Evolutionary conservation across 2,329 filamentous ascomycete species (phyloP), one percentile per base, ranked within the genome.

Genomic region (Colletotrichum cereale): DNA sequence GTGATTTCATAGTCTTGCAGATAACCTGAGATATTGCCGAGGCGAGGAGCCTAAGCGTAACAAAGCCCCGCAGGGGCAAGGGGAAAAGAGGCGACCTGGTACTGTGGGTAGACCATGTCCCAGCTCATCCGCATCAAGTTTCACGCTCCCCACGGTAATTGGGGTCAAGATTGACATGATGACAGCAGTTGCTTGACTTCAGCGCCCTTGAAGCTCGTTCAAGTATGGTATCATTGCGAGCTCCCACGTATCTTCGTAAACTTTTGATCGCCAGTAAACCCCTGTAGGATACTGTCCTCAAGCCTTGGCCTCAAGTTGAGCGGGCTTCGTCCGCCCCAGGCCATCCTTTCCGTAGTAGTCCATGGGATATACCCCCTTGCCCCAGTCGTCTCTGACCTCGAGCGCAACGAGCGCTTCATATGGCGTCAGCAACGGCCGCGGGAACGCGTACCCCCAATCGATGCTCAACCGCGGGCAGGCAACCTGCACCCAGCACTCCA

Each of bases 401-500:
- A 99, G 83, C n/a, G 94, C 93, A 42, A 99, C 91, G 71, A 98
- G 87, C 8, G 96, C 96, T 84, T 99, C 96, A 76, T 99, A 98
- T 2, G 96, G 96, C 63, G 96, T 98, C 78, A 99, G 82, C 70
- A 99, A 80, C 58, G 96, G 96, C 57, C 93, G 85, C 1, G 94
- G 89, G 79, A 99, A 99, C 0, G 96, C 96, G 83, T 98, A 98
- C 0, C 96, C 96, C 96, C 96, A 99, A 83, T 99, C 96, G 75
- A 99, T 99, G 81, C 96, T 98, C 79, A 99, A 79, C 61, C 96
- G 86, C n/a, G 96, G 96, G 82, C 96, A 99, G 6, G 96, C 96
- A 62, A 99, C 95, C 82, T 99, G 96, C 48, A 99, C 96, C 96
- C 96, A 99, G 77, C 95, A 97, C 79, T 98, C 96, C 2, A 99